Percentiles rank a stretch among this genome's conserved stretches.
phyloP scores from a whole-genome alignment of 1,284 basidiomycete species.

The Agaricales sp. region DNA sequence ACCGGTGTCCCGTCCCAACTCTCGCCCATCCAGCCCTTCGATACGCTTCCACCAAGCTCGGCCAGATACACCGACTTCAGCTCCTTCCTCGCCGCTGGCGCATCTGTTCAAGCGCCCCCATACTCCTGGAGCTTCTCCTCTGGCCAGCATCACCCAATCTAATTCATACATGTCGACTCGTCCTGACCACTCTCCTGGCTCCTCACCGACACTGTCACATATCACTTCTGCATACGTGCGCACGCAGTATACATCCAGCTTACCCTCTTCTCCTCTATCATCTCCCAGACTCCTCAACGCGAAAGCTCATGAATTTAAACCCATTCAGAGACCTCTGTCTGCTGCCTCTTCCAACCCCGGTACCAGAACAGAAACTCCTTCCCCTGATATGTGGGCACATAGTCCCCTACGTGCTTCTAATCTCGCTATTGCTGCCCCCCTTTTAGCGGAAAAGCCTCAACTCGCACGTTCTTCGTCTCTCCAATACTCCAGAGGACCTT shows the following conservation, averaged over 20 bases:
- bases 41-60: conserved; percentile 46
- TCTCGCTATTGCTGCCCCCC: conserved; percentile 79
- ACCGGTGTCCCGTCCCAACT: conserved; percentile 73
- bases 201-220: conserved; percentile 58
- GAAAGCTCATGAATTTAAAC: conserved; percentile 58
- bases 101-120: conserved; percentile 67
- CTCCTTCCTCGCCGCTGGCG: conserved; percentile 58
- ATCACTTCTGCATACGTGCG: conserved; percentile 35
- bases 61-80: conserved; percentile 65
- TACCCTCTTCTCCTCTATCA: conserved; percentile 46
- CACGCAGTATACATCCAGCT: conserved; percentile 59
- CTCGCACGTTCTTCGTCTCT: conserved; percentile 46
- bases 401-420: conserved; percentile 70
- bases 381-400: conserved; percentile 75
- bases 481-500: conserved; percentile 46
- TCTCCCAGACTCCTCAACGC: conserved; percentile 46
- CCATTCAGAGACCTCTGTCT: conserved; percentile 65
- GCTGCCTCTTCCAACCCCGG: conserved; percentile 59
- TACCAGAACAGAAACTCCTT: conserved; percentile 61
- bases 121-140: conserved; percentile 63
- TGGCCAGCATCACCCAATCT: conserved; percentile 41
- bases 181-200: conserved; percentile 38
- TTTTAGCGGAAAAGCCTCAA: conserved; percentile 66
- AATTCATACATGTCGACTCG: conserved; percentile 50
- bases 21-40: conserved; percentile 65